Evolutionary conservation across 768 basidiomycete genomes (phyloP).

Genomic region (Tylopilus intermedius): DNA sequence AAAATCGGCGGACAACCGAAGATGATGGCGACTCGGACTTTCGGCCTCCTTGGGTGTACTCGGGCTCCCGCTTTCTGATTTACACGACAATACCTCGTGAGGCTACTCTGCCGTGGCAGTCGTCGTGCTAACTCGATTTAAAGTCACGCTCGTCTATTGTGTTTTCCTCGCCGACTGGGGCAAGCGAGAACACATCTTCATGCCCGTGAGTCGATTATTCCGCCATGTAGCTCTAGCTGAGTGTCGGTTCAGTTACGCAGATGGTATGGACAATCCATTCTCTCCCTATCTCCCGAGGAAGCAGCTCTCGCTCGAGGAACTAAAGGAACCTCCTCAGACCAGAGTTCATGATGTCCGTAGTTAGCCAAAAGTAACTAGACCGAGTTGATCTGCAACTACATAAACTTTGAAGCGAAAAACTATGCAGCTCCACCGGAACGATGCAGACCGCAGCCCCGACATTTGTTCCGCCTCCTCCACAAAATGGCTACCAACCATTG

Average conservation of each 20-base stretch:
- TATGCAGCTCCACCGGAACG: conserved; percentile 61
- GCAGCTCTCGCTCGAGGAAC: conserved; percentile 21
- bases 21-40: conserved; percentile 36
- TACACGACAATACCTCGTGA: conserved; percentile 55
- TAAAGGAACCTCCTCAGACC: neutral
- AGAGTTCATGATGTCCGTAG: neutral
- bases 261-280: conserved; percentile 56
- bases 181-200: conserved; percentile 67
- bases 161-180: conserved; percentile 66
- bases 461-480: conserved; percentile 35
- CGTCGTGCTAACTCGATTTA: conserved; percentile 2
- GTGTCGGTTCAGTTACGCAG: conserved; percentile 43
- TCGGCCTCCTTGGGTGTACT: conserved; percentile 60
- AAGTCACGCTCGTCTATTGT: conserved; percentile 52
- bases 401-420: conserved; percentile 66
- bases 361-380: conserved; percentile 1
- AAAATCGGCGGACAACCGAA: conserved; percentile 2
- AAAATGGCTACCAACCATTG: conserved; percentile 32
- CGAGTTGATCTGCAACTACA: conserved; percentile 16
- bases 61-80: conserved; percentile 44
- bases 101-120: conserved; percentile 4
- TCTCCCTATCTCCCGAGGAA: conserved; percentile 58
- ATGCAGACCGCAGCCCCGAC: conserved; percentile 50
- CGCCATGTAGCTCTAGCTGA: neutral
- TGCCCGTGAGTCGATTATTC: conserved; percentile 43